These are phyloP conservation scores for Ceratobasidium sp. DNA, from an alignment of 1,284 basidiomycete species.

Conservation along the genomic window DNA sequence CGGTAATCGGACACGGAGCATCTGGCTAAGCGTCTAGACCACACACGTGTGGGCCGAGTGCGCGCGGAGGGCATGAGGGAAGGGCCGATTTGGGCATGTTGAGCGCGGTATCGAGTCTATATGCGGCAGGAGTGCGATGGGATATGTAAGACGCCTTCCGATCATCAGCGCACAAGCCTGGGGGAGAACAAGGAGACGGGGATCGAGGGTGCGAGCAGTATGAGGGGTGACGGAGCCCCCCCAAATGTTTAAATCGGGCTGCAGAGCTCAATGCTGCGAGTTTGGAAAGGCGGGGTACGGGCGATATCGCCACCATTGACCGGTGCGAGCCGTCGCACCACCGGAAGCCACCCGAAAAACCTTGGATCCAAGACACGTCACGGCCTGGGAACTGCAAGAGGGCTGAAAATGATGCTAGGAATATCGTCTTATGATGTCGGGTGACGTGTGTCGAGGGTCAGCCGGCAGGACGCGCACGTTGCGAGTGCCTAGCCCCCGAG, in stretches of 20 bases:
- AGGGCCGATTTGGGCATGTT: slow-evolving; percentile 10
- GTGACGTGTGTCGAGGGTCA: neutral
- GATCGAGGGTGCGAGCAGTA: slow-evolving; percentile 23
- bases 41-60: slow-evolving; percentile 38
- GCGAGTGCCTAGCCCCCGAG: slow-evolving; percentile 11
- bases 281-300: neutral
- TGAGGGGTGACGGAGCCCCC: slow-evolving; percentile 1
- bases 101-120: slow-evolving; percentile 28
- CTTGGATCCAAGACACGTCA: neutral
- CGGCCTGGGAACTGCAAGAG: neutral
- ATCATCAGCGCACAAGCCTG: slow-evolving; percentile 32
- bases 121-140: slow-evolving; percentile 30
- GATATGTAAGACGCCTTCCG: slow-evolving; percentile 29
- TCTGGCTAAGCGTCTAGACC: slow-evolving; percentile 25
- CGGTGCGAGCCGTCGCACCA: neutral
- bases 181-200: slow-evolving; percentile 7
- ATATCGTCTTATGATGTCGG: neutral
- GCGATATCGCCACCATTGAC: neutral
- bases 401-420: neutral
- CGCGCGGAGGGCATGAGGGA: slow-evolving; percentile 35
- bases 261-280: neutral
- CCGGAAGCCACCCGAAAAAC: neutral
- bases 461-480: neutral
- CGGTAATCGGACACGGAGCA: neutral
- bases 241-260: slow-evolving; percentile 27